These are phyloP conservation scores for Diaporthe australafricana DNA, from an alignment of 2,329 filamentous ascomycete species.

Conservation along the genomic window DNA sequence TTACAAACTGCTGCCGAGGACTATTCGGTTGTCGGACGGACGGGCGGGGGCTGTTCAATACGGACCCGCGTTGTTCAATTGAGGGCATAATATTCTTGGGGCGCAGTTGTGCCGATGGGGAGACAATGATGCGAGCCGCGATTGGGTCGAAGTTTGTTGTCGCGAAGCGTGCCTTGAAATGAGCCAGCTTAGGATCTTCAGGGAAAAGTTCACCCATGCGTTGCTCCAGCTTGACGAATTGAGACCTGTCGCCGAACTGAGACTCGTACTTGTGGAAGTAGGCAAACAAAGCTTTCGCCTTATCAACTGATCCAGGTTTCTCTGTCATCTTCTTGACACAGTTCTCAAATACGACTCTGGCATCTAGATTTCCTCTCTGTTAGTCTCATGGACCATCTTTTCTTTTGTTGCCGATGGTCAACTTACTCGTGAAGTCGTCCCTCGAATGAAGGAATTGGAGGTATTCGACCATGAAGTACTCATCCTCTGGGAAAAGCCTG, in stretches of 20 bases:
- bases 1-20: conserved; percentile 62
- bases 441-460: conserved; percentile 93
- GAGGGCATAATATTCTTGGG: conserved; percentile 68
- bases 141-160: conserved; percentile 84
- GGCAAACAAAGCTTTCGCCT: conserved; percentile 85
- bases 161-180: conserved; percentile 82
- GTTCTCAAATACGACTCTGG: conserved; percentile 94
- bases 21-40: conserved; percentile 49
- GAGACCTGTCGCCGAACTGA: conserved; percentile 90
- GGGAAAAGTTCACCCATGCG: conserved; percentile 96
- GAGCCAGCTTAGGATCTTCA: conserved; percentile 80
- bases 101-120: conserved; percentile 80
- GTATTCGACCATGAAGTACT: conserved; percentile 94
- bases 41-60: conserved; percentile 57
- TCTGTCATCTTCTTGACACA: conserved; percentile 85
- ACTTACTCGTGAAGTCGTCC: conserved; percentile 91
- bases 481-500: conserved; percentile 93
- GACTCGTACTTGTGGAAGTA: conserved; percentile 98
- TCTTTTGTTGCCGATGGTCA: neutral
- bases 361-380: conserved; percentile 67
- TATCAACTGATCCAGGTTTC: conserved; percentile 78
- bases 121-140: conserved; percentile 83
- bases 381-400: neutral
- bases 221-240: conserved; percentile 90
- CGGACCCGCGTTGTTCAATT: conserved; percentile 62